Evolutionary conservation across 176 grass and related monocot species (phyloP).

Genomic region (Oryza nivara): DNA sequence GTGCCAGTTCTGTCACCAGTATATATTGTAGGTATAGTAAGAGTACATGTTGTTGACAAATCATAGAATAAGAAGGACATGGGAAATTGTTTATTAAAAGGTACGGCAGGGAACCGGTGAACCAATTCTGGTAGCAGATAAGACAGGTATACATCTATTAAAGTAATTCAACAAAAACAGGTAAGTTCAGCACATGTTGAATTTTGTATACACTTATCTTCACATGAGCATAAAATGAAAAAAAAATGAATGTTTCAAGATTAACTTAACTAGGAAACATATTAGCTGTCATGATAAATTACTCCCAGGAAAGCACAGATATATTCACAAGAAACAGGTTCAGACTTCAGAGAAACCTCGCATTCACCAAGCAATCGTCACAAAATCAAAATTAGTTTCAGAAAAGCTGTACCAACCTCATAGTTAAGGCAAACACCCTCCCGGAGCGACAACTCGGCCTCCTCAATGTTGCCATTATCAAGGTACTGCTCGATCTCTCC

Average conservation of each 20-base stretch:
- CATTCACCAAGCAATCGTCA: slow-evolving; percentile 20
- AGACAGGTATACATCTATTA: slow-evolving; percentile 9
- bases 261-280: slow-evolving; percentile 1
- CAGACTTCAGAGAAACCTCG: neutral
- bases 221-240: slow-evolving; percentile 7
- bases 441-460: slow-evolving; percentile 82
- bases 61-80: neutral
- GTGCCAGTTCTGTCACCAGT: neutral
- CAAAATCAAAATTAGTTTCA: slow-evolving; percentile 16
- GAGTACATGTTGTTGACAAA: neutral
- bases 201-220: slow-evolving; percentile 18
- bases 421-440: slow-evolving; percentile 82
- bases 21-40: neutral
- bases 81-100: neutral
- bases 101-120: neutral
- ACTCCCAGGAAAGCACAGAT: slow-evolving; percentile 21
- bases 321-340: slow-evolving; percentile 29
- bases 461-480: slow-evolving; percentile 76
- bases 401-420: slow-evolving; percentile 59
- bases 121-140: neutral
- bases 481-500: slow-evolving; percentile 52
- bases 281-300: slow-evolving; percentile 18
- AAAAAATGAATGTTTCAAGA: neutral
- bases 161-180: neutral
- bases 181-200: neutral